A percentile compares a stretch with the other conserved stretches of the same genome.
Conservation (phyloP, 306 rosid species). For the Abrus precatorius region DNA sequence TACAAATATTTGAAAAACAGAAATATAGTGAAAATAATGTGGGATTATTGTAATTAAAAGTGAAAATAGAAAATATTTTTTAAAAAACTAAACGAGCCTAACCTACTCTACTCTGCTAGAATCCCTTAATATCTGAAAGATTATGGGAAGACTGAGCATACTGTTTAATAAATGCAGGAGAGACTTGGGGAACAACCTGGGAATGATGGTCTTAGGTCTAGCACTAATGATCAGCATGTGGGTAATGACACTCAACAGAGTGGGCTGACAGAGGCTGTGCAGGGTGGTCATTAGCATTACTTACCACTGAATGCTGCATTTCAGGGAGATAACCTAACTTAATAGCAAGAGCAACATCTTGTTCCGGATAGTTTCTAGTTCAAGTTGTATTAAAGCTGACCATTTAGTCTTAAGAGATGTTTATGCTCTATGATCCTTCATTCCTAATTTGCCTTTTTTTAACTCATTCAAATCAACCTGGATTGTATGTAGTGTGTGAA, state of each 20-base stretch:
- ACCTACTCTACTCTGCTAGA: too few relatives aligned
- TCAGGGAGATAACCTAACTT: slow-evolving; percentile 78
- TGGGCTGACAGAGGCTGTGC: slow-evolving; percentile 60
- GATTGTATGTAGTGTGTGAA: slow-evolving; percentile 67
- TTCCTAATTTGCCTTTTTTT: slow-evolving; percentile 49
- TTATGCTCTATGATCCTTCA: slow-evolving; percentile 55
- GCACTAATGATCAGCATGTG: slow-evolving; percentile 62
- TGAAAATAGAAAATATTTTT: too few relatives aligned
- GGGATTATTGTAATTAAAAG: too few relatives aligned
- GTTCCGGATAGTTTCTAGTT: slow-evolving; percentile 71
- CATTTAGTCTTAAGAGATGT: slow-evolving; percentile 58
- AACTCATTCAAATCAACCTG: slow-evolving; percentile 43
- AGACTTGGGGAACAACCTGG: slow-evolving; percentile 79
- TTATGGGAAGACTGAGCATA: slow-evolving; percentile 32
- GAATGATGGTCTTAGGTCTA: slow-evolving; percentile 65
- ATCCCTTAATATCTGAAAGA: neutral
- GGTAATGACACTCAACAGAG: slow-evolving; percentile 65
- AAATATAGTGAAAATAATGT: too few relatives aligned
- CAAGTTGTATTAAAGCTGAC: slow-evolving; percentile 51
- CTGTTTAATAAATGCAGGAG: slow-evolving; percentile 66
- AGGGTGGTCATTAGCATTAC: slow-evolving; percentile 62
- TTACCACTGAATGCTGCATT: slow-evolving; percentile 50
- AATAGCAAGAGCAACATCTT: slow-evolving; percentile 64
- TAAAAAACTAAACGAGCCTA: too few relatives aligned
- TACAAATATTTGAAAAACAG: too few relatives aligned